Conservation (phyloP, 495 filamentous ascomycete species). For the Aspergillus hancockii region DNA sequence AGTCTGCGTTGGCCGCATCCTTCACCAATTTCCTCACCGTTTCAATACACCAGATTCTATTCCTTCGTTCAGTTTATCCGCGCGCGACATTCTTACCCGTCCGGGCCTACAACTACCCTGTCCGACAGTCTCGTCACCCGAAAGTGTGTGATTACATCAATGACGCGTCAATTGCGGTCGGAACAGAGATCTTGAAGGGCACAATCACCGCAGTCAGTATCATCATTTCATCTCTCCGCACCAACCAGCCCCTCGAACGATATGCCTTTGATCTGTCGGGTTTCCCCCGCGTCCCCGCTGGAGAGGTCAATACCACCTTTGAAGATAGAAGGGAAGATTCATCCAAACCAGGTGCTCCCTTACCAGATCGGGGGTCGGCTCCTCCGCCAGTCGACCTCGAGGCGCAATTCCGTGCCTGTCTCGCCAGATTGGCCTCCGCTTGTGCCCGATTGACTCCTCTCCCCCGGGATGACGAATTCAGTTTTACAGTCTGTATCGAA, state of each 20-base stretch:
- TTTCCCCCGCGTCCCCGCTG: constrained; percentile 65
- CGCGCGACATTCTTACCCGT: constrained; percentile 74
- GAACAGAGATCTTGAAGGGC: constrained; percentile 70
- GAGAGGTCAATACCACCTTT: constrained; percentile 56
- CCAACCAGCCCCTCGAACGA: constrained; percentile 66
- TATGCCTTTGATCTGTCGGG: constrained; percentile 80
- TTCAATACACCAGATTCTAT: constrained; percentile 91
- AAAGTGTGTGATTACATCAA: constrained; percentile 89
- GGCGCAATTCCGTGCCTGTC: constrained; percentile 68
- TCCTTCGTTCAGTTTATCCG: constrained; percentile 83
- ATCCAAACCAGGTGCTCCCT: constrained; percentile 40
- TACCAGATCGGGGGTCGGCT: constrained; percentile 35
- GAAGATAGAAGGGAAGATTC: constrained; percentile 48
- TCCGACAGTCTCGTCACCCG: constrained; percentile 87
- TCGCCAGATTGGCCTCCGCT: constrained; percentile 50
- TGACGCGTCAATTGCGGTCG: constrained; percentile 76
- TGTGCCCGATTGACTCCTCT: constrained; percentile 63
- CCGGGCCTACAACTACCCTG: constrained; percentile 83
- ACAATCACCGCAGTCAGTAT: constrained; percentile 71
- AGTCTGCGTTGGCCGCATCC: constrained; percentile 48
- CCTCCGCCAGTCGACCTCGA: constrained; percentile 60
- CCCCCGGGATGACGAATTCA: constrained; percentile 68
- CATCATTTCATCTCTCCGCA: constrained; percentile 66
- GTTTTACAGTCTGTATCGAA: constrained; percentile 86
- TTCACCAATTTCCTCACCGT: constrained; percentile 78